These are phyloP conservation scores for Xerocomus spinulosus DNA, from an alignment of 768 basidiomycete species.

Conservation along the genomic window DNA sequence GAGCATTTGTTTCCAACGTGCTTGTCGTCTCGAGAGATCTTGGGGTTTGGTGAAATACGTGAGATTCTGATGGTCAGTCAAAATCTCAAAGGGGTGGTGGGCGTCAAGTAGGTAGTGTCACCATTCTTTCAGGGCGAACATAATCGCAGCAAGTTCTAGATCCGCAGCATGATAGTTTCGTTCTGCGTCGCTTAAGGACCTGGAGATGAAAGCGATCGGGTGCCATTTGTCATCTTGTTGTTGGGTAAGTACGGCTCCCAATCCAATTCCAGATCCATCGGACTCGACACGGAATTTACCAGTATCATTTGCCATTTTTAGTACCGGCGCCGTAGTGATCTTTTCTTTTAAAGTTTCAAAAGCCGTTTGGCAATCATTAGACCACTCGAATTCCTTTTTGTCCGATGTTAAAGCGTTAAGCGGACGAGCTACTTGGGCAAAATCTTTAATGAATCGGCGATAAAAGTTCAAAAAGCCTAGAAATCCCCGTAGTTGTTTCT, in stretches of 20 bases:
- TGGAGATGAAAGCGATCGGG: too few relatives aligned
- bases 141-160: too few relatives aligned
- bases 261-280: too few relatives aligned
- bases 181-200: too few relatives aligned
- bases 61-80: background rate
- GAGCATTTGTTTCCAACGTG: too few relatives aligned
- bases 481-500: background rate
- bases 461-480: background rate
- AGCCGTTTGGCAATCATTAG: background rate
- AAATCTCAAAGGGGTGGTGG: background rate
- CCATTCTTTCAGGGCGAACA: background rate
- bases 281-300: background rate
- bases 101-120: background rate
- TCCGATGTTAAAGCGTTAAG: background rate
- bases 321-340: background rate
- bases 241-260: background rate
- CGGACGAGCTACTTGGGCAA: background rate
- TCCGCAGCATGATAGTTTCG: too few relatives aligned
- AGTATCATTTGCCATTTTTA: background rate
- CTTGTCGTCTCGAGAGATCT: too few relatives aligned
- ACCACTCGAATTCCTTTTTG: background rate
- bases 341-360: background rate
- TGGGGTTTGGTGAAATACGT: too few relatives aligned
- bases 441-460: background rate
- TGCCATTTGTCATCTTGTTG: background rate